Percentiles rank a stretch among this genome's conserved stretches.
Evolutionary conservation across 2,329 filamentous ascomycete genomes (phyloP).

Genomic region (Teratosphaeria pseudoeucalypti): DNA sequence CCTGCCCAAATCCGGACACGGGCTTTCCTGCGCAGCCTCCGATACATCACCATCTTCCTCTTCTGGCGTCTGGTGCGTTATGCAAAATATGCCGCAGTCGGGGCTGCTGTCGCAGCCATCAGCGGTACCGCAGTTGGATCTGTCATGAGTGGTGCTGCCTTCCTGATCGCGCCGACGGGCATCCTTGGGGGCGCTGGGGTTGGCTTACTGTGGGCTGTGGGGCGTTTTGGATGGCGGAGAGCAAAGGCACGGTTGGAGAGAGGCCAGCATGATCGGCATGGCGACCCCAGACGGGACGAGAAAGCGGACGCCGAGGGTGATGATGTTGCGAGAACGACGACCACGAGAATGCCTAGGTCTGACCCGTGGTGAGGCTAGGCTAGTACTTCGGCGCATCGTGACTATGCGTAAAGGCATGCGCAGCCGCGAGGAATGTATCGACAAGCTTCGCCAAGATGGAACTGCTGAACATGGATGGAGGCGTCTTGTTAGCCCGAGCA

Average conservation of each 20-base stretch:
- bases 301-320: conserved; percentile 14
- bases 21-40: conserved; percentile 27
- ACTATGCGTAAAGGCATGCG: too few species aligned
- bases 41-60: conserved; percentile 30
- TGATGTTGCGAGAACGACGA: conserved; percentile 1
- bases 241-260: conserved; percentile 22
- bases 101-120: conserved; percentile 30
- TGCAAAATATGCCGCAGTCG: conserved; percentile 35
- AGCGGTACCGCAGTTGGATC: conserved; percentile 28
- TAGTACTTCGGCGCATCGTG: too few species aligned
- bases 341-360: conserved; percentile 3
- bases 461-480: too few species aligned
- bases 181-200: conserved; percentile 28
- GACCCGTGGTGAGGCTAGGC: conserved; percentile 10
- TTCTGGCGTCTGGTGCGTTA: conserved; percentile 35
- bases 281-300: conserved; percentile 17
- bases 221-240: conserved; percentile 26
- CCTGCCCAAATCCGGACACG: conserved; percentile 29
- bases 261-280: conserved; percentile 12
- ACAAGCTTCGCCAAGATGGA: too few species aligned
- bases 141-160: conserved; percentile 29
- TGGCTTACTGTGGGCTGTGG: conserved; percentile 30
- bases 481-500: too few species aligned
- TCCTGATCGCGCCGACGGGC: conserved; percentile 33
- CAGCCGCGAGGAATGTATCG: too few species aligned